These are phyloP conservation scores for Candida stauntonica DNA, from an alignment of 805 yeast genomes.

Conservation along the genomic window DNA sequence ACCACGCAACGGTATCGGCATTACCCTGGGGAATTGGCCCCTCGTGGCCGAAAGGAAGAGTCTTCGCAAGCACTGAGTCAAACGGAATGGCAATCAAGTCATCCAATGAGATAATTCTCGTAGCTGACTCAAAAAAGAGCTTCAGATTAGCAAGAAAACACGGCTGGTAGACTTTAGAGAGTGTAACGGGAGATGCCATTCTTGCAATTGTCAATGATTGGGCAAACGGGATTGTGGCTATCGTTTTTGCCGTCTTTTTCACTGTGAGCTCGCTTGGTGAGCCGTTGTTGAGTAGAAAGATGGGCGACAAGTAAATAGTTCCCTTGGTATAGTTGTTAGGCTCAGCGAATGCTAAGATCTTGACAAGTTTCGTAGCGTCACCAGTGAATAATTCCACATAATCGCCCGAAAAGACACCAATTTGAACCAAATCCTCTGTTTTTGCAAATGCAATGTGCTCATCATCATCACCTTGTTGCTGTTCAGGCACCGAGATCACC, in stretches of 20 bases:
- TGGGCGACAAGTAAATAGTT: conserved; percentile 56
- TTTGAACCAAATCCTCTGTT: conserved; percentile 44
- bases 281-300: conserved; percentile 47
- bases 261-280: conserved; percentile 27
- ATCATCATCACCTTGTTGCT: conserved; percentile 35
- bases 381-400: conserved; percentile 35
- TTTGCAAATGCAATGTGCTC: conserved; percentile 43
- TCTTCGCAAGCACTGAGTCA: conserved; percentile 61
- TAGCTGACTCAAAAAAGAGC: conserved; percentile 50
- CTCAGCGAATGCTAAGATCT: conserved; percentile 55
- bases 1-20: conserved; percentile 82
- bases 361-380: conserved; percentile 19
- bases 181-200: conserved; percentile 62
- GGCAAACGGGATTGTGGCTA: conserved; percentile 41
- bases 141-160: conserved; percentile 58
- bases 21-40: conserved; percentile 46
- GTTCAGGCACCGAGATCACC: conserved; percentile 4
- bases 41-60: conserved; percentile 26
- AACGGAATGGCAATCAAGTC: conserved; percentile 76
- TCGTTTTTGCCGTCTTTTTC: conserved; percentile 17
- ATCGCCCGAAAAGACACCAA: conserved; percentile 72
- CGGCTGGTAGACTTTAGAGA: conserved; percentile 60
- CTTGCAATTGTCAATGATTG: conserved; percentile 61
- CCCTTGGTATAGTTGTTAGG: conserved; percentile 45
- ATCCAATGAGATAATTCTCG: conserved; percentile 55